Conservation (phyloP, 495 filamentous ascomycete genomes). For the Aspergillus panamensis region DNA sequence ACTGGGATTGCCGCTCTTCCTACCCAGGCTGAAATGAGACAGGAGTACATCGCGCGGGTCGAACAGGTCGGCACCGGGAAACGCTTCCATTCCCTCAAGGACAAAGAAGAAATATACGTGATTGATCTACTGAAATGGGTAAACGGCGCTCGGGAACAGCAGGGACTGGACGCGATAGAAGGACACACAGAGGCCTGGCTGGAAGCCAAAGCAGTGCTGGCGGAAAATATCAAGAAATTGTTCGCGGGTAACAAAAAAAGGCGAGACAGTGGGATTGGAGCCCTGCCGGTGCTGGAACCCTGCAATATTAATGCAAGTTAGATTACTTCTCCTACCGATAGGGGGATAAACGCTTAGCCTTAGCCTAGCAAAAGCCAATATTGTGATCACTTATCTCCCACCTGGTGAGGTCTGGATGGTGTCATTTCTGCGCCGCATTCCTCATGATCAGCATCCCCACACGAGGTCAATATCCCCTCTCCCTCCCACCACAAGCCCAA, state of each 20-base stretch:
- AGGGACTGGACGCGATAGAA: conserved; percentile 34
- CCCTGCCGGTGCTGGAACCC: conserved; percentile 11
- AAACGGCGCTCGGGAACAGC: conserved; percentile 35
- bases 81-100: conserved; percentile 53
- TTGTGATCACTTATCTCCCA: too few species aligned
- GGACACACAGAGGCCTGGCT: conserved; percentile 47
- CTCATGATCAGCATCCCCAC: too few species aligned
- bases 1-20: conserved; percentile 52
- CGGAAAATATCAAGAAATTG: conserved; percentile 24
- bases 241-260: conserved; percentile 12
- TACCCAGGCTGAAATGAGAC: conserved; percentile 40
- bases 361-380: too few species aligned
- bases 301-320: background rate
- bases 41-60: conserved; percentile 48
- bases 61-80: conserved; percentile 47
- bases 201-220: conserved; percentile 29
- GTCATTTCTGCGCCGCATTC: too few species aligned
- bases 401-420: too few species aligned
- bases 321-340: conserved; percentile 2
- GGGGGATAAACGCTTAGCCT: background rate
- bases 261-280: conserved; percentile 16
- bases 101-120: conserved; percentile 54
- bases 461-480: too few species aligned
- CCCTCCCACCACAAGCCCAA: too few species aligned
- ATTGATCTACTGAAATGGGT: conserved; percentile 51